A percentile compares a stretch with the other conserved stretches of the same genome.
Evolutionary conservation across 2,329 filamentous ascomycete species (phyloP).

Genomic region (Herpotrichia juniperi): DNA sequence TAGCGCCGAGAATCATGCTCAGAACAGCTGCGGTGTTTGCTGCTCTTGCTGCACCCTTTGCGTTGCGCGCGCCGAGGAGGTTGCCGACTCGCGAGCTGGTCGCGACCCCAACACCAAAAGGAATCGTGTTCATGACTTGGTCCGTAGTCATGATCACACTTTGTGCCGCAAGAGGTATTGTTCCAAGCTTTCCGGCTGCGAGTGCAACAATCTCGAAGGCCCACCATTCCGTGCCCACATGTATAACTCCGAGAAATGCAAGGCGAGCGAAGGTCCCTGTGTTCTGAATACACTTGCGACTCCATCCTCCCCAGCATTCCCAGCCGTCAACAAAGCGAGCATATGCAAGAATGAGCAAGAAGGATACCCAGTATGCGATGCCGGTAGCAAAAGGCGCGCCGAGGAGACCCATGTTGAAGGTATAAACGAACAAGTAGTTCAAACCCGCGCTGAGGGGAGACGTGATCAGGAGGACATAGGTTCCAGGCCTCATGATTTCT

Average conservation of each 20-base stretch:
- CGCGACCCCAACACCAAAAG: conserved; percentile 85
- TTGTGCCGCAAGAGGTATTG: conserved; percentile 78
- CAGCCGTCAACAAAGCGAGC: conserved; percentile 71
- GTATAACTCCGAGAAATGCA: conserved; percentile 76
- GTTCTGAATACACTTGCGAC: conserved; percentile 68
- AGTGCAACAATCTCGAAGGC: conserved; percentile 90
- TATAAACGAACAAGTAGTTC: conserved; percentile 75
- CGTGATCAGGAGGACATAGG: conserved; percentile 66
- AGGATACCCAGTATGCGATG: conserved; percentile 85
- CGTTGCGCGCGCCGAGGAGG: conserved; percentile 71
- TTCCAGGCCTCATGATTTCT: conserved; percentile 70
- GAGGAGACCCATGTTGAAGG: conserved; percentile 71
- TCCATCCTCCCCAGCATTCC: conserved; percentile 81
- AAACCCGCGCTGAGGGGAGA: conserved; percentile 64
- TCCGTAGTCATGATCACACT: conserved; percentile 90
- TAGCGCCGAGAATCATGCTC: conserved; percentile 69
- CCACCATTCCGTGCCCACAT: conserved; percentile 94
- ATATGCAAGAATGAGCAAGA: conserved; percentile 76
- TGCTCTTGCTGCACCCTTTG: conserved; percentile 70
- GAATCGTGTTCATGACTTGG: conserved; percentile 83
- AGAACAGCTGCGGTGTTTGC: conserved; percentile 78
- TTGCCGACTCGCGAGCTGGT: conserved; percentile 81
- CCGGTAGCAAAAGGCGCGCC: conserved; percentile 83
- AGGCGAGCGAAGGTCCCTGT: conserved; percentile 74
- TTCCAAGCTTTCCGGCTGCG: conserved; percentile 79